Evolutionary conservation across 495 filamentous ascomycete genomes (phyloP), one percentile per base, ranked within the genome.

Genomic region (Hypoxylon trugodes): DNA sequence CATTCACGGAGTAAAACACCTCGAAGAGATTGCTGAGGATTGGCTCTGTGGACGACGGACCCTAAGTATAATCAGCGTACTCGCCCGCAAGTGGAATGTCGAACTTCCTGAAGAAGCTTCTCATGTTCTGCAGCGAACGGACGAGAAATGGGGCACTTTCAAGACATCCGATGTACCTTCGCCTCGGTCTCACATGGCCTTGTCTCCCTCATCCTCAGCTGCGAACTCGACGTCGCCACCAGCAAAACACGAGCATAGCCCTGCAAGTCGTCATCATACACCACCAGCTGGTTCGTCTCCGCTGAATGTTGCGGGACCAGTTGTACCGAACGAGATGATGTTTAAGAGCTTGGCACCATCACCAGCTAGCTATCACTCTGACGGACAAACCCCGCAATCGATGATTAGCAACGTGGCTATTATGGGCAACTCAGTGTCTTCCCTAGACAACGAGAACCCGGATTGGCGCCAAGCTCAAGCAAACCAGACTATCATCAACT

Each of bases 11-110:
- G 81, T 97, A n/a, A 90, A 90, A 50, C 90, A 95, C 59, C 85
- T 98, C 9, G 95, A 98, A 74, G 96, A 98, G 70, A 97, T 98
- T 65, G 92, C 90, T 1, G 94, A 97, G 74, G 87, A 90, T 59
- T 98, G 95, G 95, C 86, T 92, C 2, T 94, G 93, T 66, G 96
- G 93, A 9, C 82, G 92, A 26, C 83, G 94, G 16, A 93, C 96
- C 0, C 82, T 98, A 1, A 82, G 87, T 49, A 96, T 97, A 32
- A 79, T 98, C 33, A 91, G 89, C 53, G 84, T 94, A 21, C 86
- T 96, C n/a, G 90, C 90, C 5, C 84, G 85, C 19, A 92, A 92
- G 59, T 98, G 95, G 95, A 89, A 89, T 8, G 86, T 97, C 13
- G 86, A 91, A 32, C 74, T 98, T 12, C 96, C 96, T 0, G 87